phyloP scores from a whole-genome alignment of 2,329 filamentous ascomycete species.

The Dothistroma pini region DNA sequence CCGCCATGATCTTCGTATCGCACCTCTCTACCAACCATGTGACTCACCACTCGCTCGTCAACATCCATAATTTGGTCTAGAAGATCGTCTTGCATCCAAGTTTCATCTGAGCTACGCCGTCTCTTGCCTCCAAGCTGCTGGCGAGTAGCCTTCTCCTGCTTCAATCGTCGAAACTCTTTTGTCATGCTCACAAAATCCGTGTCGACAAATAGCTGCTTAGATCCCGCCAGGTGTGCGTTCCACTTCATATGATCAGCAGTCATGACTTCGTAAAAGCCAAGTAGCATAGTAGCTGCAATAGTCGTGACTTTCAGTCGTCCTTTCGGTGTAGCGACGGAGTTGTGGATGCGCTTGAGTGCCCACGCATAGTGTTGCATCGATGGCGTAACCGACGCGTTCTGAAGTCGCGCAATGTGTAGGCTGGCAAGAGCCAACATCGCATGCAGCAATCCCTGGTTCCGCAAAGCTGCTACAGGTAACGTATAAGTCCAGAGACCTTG shows the following conservation, averaged over 20 bases:
- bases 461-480: conserved; percentile 76
- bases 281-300: conserved; percentile 78
- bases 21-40: conserved; percentile 55
- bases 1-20: conserved; percentile 57
- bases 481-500: conserved; percentile 66
- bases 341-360: conserved; percentile 72
- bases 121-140: conserved; percentile 23
- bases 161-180: conserved; percentile 64
- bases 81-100: conserved; percentile 25
- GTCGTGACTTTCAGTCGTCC: conserved; percentile 74
- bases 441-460: conserved; percentile 82
- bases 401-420: conserved; percentile 80
- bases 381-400: conserved; percentile 68
- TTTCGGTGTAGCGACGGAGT: conserved; percentile 65
- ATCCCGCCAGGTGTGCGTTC: conserved; percentile 87
- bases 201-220: conserved; percentile 75
- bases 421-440: conserved; percentile 84
- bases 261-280: conserved; percentile 93
- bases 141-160: conserved; percentile 46
- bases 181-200: conserved; percentile 74
- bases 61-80: conserved; percentile 44
- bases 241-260: conserved; percentile 92
- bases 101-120: conserved; percentile 15
- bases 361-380: conserved; percentile 91
- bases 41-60: conserved; percentile 56